Evolutionary conservation across 805 yeast species (phyloP).

Genomic region (Hanseniaspora meyeri): DNA sequence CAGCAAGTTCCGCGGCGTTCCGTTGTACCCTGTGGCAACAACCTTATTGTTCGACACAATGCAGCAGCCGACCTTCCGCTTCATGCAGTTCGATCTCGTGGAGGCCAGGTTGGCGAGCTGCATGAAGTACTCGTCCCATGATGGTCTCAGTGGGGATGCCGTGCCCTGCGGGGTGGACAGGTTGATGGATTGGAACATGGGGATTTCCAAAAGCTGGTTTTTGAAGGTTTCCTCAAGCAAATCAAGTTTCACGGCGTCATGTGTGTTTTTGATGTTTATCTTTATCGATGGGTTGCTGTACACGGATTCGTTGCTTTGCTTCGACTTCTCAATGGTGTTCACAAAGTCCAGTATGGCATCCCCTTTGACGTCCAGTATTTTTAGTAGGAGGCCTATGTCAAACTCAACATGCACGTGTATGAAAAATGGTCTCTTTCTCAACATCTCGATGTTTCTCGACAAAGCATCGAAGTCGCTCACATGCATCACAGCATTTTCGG

Average conservation of each 20-base stretch:
- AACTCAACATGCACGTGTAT: slow-evolving; percentile 70
- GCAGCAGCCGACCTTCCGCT: slow-evolving; percentile 92
- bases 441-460: slow-evolving; percentile 21
- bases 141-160: slow-evolving; percentile 44
- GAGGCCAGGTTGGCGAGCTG: slow-evolving; percentile 86
- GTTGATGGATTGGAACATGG: neutral
- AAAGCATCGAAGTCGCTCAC: slow-evolving; percentile 35
- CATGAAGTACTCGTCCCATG: slow-evolving; percentile 97
- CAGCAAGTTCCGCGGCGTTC: slow-evolving; percentile 78
- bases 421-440: slow-evolving; percentile 69
- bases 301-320: slow-evolving; percentile 30
- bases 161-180: neutral
- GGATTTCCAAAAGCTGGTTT: slow-evolving; percentile 6
- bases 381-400: slow-evolving; percentile 38
- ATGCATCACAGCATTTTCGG: slow-evolving; percentile 45
- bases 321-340: slow-evolving; percentile 10
- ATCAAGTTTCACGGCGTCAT: neutral
- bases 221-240: neutral
- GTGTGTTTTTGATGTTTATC: neutral
- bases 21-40: slow-evolving; percentile 93
- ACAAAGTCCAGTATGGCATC: neutral
- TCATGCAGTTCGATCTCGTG: slow-evolving; percentile 88
- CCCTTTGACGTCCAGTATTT: slow-evolving; percentile 17
- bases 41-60: slow-evolving; percentile 76
- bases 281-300: slow-evolving; percentile 22